phyloP scores from a whole-genome alignment of 2,329 filamentous ascomycete species.

The Mariannaea sp. region DNA sequence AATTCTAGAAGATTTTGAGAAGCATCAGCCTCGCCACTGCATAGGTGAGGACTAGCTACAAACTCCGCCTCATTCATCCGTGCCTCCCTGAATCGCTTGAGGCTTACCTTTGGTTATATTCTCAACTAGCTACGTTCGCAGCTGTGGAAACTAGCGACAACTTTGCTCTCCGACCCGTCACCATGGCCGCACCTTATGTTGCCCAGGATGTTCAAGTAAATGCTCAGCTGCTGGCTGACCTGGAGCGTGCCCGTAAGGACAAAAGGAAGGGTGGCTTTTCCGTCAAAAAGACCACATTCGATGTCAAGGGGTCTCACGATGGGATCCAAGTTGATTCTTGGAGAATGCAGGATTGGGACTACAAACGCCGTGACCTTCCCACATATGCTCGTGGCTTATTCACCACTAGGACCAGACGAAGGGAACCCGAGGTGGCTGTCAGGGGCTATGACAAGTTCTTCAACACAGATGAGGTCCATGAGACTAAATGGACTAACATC shows the following conservation, averaged over 20 bases:
- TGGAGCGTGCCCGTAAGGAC: slow-evolving; percentile 63
- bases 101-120: too few species aligned
- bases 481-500: slow-evolving; percentile 85
- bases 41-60: not conserved
- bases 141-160: not conserved
- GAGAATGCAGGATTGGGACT: slow-evolving; percentile 94
- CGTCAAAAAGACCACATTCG: slow-evolving; percentile 80
- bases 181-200: slow-evolving; percentile 60
- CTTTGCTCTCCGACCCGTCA: not conserved
- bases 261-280: slow-evolving; percentile 66
- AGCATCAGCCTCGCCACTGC: not conserved
- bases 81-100: too few species aligned
- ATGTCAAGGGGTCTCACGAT: slow-evolving; percentile 65
- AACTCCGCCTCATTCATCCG: not conserved
- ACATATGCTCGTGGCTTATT: slow-evolving; percentile 95
- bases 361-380: slow-evolving; percentile 83
- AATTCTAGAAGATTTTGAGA: not conserved
- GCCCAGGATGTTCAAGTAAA: slow-evolving; percentile 73
- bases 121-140: slow-evolving; percentile 10
- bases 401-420: slow-evolving; percentile 71
- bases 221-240: slow-evolving; percentile 64
- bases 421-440: slow-evolving; percentile 76
- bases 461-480: slow-evolving; percentile 81
- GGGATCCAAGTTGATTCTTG: slow-evolving; percentile 82
- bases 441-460: slow-evolving; percentile 99